These are phyloP conservation scores for Gossypium rotundifolium DNA, from an alignment of 345 rosid genomes.

Conservation along the genomic window DNA sequence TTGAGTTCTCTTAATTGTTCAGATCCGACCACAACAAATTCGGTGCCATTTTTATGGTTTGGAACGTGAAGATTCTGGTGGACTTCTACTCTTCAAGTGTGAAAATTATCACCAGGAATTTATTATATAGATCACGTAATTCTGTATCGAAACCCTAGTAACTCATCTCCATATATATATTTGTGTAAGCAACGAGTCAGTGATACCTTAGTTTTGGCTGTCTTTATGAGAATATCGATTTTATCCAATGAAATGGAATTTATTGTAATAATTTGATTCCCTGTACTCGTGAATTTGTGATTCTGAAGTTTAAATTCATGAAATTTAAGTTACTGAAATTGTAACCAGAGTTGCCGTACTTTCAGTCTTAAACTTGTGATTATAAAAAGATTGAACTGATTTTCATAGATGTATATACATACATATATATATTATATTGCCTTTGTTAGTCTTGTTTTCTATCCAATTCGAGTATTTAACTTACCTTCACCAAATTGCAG, in stretches of 20 bases:
- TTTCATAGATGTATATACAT: neutral
- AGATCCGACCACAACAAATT: no score
- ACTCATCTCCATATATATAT: neutral
- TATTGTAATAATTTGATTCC: no score
- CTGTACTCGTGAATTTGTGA: neutral
- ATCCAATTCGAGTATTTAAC: neutral
- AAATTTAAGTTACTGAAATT: neutral
- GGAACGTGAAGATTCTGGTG: neutral
- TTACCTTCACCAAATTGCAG: constrained; percentile 19
- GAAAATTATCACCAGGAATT: neutral
- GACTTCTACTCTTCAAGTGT: constrained; percentile 1
- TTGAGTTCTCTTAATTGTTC: no score
- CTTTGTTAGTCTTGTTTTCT: neutral
- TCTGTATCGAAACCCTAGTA: neutral
- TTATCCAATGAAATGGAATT: neutral
- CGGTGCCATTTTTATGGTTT: constrained; percentile 2
- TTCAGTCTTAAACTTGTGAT: neutral
- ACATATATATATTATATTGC: neutral
- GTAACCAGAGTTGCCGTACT: neutral
- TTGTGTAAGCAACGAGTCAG: neutral
- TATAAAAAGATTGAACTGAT: neutral
- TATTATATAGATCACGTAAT: neutral
- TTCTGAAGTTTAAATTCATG: neutral
- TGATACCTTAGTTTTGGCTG: neutral
- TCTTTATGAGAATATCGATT: neutral